Evolutionary conservation across 208 protist genomes (phyloP).

Genomic region (Acanthamoeba lenticulata): DNA sequence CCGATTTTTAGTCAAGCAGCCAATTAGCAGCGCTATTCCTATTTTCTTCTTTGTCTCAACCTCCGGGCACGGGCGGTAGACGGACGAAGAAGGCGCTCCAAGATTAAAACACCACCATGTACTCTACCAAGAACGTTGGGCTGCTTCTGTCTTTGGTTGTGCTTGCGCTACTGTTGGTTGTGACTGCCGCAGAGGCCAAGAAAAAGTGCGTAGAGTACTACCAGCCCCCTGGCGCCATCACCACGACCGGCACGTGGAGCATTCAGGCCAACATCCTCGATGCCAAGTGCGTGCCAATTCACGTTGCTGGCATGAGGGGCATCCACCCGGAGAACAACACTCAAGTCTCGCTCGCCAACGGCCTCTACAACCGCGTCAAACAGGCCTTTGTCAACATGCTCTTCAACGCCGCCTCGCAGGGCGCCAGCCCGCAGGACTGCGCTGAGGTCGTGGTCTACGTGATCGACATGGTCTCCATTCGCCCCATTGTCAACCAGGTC

Average conservation of each 20-base stretch:
- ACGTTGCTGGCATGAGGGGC: constrained; percentile 19
- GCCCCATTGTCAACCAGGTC: constrained; percentile 18
- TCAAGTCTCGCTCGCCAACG: not conserved
- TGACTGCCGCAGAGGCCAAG: too few species aligned
- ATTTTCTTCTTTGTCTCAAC: too few species aligned
- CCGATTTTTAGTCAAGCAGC: too few species aligned
- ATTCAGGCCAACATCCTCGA: not conserved
- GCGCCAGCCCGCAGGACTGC: not conserved
- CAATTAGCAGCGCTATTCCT: too few species aligned
- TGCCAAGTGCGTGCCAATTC: not conserved
- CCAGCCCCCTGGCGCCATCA: not conserved
- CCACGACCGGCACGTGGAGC: not conserved
- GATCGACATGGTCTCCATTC: constrained; percentile 16
- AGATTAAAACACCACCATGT: too few species aligned
- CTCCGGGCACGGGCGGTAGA: too few species aligned
- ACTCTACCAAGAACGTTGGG: too few species aligned
- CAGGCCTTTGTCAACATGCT: constrained; percentile 52
- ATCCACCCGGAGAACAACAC: constrained; percentile 20
- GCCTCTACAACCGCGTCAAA: constrained; percentile 6
- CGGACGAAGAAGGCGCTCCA: too few species aligned
- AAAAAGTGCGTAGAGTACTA: not conserved
- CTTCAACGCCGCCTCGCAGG: not conserved
- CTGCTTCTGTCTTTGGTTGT: too few species aligned
- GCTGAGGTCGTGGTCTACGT: constrained; percentile 31
- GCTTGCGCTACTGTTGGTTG: too few species aligned